Base-by-base conservation (phyloP, 805 yeast genomes). In the Ogataea zsoltii region DNA sequence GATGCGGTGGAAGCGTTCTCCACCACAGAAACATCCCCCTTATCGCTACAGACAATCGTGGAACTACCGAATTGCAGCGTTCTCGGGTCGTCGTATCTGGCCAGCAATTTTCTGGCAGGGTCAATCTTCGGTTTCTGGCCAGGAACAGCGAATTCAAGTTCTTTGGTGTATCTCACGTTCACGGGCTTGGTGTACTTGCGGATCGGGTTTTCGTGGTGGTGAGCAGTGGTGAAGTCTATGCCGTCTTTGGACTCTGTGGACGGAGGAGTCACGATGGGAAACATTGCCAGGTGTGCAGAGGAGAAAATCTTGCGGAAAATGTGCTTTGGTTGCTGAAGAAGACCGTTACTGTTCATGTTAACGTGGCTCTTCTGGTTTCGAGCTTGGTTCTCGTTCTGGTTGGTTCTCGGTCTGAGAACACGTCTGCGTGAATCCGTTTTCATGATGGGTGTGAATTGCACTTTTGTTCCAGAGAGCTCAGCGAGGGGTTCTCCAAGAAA, bases 221-320 rank as follows among this genome's bases (percentile, higher is more conserved):
- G 33, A 18, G 38, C 40, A 11, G 31, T 9, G 3, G 55, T 55
- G 42, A 33, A 53, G 23, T 56, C 60, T 30, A 56, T 53, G 5
- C 53, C 54, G 38, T 56, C 60, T 17, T 42, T 46, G n/a, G 54
- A 37, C 21, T 36, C 46, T 13, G 36, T n/a, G 11, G 38, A 17
- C 21, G 41, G 15, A 11, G 43, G 21, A 7, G 42, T 42, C 12
- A 54, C 19, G 26, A 43, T 38, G 7, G 61, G 59, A 28, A 53
- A 53, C 57, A 56, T 55, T 4, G 48, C 31, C 4, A 49, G 46
- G 13, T 33, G 39, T 4, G 19, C 34, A 7, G 26, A 19, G 4
- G 21, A 18, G 16, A 30, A 54, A n/a, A 47, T 26, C 13, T 23
- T 33, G 4, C 26, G 16, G 26, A 51, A 51, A 14, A 38, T 26